Percentiles rank a stretch among this genome's conserved stretches.
These are phyloP conservation scores for Heterobasidion irregulare DNA, from an alignment of 1,284 basidiomycete genomes.

Conservation along the genomic window DNA sequence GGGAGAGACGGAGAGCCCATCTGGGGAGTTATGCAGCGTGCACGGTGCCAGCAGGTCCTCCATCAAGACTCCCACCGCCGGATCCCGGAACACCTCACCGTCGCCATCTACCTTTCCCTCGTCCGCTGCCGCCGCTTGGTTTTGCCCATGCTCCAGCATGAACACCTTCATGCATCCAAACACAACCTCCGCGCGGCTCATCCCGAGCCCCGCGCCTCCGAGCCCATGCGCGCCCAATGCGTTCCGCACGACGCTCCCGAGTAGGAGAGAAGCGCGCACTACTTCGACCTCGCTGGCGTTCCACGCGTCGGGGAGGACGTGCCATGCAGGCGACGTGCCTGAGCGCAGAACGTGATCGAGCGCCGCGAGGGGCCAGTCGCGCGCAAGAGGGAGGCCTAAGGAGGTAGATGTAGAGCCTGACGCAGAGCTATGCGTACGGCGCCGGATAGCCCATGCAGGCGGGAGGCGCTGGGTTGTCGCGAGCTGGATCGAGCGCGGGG, in stretches of 20 bases:
- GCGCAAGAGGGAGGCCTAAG: constrained; percentile 52
- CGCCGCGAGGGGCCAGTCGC: constrained; percentile 70
- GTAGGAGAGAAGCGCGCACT: constrained; percentile 41
- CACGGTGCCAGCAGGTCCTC: constrained; percentile 49
- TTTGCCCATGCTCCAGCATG: constrained; percentile 83
- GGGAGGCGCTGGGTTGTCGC: constrained; percentile 50
- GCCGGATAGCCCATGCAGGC: constrained; percentile 21
- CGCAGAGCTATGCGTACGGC: constrained; percentile 13
- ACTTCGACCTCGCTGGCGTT: constrained; percentile 76
- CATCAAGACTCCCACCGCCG: constrained; percentile 51
- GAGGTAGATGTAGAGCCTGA: neutral
- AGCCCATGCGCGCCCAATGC: constrained; percentile 35
- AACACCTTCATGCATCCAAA: constrained; percentile 90
- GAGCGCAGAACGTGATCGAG: constrained; percentile 81
- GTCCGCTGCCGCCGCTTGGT: constrained; percentile 34
- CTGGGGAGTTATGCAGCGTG: constrained; percentile 23
- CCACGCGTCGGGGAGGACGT: constrained; percentile 67
- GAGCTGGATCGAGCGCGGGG: constrained; percentile 42
- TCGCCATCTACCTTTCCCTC: neutral
- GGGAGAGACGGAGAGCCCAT: constrained; percentile 13
- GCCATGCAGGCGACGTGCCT: constrained; percentile 67
- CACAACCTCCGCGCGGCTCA: constrained; percentile 47
- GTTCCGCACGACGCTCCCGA: constrained; percentile 19
- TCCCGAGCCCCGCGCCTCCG: constrained; percentile 20
- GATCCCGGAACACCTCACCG: constrained; percentile 65